Evolutionary conservation across 2,329 filamentous ascomycete genomes (phyloP), one percentile per base, ranked within the genome.

Genomic region (Microascus cirrosus): DNA sequence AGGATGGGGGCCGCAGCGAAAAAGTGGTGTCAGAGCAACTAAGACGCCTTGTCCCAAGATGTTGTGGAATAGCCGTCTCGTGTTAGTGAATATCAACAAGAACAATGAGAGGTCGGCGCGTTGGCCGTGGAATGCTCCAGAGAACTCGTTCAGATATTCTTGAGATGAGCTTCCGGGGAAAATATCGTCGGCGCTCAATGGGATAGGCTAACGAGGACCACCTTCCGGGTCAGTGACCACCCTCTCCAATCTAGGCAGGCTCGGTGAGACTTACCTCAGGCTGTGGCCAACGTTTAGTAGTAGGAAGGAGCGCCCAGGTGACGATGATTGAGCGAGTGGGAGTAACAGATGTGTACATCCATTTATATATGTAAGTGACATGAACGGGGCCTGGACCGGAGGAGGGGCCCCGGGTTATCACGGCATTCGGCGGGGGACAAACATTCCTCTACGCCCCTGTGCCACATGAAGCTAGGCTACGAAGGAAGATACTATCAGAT

Each of bases 321-420:
- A 32, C 28, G 8, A 4, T 32, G 28, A 4, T 32, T 32, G 28
- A 32, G 8, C 8, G 28, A 45, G 36, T 13, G 15, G 36, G 36
- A 42, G 39, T 7, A n/a, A n/a, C 39, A 15, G 39, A n/a, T 18
- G 39, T 45, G 39, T 7, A 15, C 39, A 45, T 42, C 12, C 12
- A 18, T 45, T n/a, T n/a, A 45, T 45, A n/a, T 15, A 18, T 45
- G 39, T 45, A 45, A 45, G 39, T 45, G 39, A 45, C 15, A n/a
- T 15, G 39, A n/a, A n/a, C 15, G 18, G n/a, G n/a, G 13, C 15
- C 39, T 7, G 39, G 39, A n/a, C 15, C n/a, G 20, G 32, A 18
- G 22, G 48, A 20, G 48, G 45, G 25, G 48, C 45, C 20, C 56
- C 55, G 55, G 55, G 55, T 56, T 56, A 42, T 51, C 39, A 42